Conservation (phyloP, 805 yeast species). For the Wickerhamiella parazyma region DNA sequence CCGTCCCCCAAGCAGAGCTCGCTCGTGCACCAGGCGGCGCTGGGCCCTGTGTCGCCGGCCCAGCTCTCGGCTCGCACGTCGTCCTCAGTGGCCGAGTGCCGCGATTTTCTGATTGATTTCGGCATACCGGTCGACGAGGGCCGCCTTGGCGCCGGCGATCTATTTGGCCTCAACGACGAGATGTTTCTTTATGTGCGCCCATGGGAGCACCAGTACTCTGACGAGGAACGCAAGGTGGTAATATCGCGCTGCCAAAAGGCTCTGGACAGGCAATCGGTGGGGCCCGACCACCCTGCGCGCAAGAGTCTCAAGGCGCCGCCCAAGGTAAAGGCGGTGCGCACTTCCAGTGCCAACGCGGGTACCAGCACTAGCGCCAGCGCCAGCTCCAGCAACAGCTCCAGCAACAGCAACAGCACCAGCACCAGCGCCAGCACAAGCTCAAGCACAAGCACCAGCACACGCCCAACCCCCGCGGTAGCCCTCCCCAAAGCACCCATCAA, state of each 20-base stretch:
- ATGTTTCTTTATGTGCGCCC: slow-evolving; percentile 27
- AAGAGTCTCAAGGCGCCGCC: slow-evolving; percentile 24
- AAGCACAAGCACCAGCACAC: slow-evolving; percentile 13
- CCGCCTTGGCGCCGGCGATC: slow-evolving; percentile 21
- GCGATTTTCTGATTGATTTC: slow-evolving; percentile 23
- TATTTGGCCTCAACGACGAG: slow-evolving; percentile 20
- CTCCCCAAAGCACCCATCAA: slow-evolving; percentile 8
- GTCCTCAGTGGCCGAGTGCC: slow-evolving; percentile 22
- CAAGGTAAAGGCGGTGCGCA: slow-evolving; percentile 21
- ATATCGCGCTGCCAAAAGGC: slow-evolving; percentile 13
- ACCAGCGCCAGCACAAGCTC: slow-evolving; percentile 18
- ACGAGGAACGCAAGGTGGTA: slow-evolving; percentile 23
- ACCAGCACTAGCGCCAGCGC: slow-evolving; percentile 14
- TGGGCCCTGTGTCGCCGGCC: slow-evolving; percentile 33
- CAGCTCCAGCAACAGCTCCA: slow-evolving; percentile 3
- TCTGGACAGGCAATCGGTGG: slow-evolving; percentile 1
- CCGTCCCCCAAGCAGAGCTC: slow-evolving; percentile 17
- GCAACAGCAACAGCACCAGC: too few relatives aligned
- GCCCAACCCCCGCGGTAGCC: background rate
- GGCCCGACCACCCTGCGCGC: slow-evolving; percentile 14
- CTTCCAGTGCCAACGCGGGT: slow-evolving; percentile 19
- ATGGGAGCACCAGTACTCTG: slow-evolving; percentile 24
- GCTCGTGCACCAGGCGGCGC: slow-evolving; percentile 34
- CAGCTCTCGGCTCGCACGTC: slow-evolving; percentile 22
- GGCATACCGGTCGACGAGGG: slow-evolving; percentile 22